A percentile compares a stretch with the other conserved stretches of the same genome.
Evolutionary conservation across 2,329 filamentous ascomycete genomes (phyloP).

Genomic region (Penicillium expansum): DNA sequence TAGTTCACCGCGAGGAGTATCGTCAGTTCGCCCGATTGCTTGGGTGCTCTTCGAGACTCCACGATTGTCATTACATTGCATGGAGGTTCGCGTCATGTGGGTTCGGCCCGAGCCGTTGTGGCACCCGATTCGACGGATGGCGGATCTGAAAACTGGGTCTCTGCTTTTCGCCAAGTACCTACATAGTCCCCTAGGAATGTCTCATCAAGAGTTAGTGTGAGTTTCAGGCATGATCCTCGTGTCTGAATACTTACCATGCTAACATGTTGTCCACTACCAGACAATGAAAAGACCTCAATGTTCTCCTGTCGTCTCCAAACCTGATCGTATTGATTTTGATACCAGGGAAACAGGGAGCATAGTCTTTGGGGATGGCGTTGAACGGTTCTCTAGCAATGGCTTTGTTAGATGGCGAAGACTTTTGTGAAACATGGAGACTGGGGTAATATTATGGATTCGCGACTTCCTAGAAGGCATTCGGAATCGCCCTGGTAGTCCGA

Average conservation of each 20-base stretch:
- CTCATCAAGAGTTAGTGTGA: background rate
- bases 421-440: background rate
- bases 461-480: background rate
- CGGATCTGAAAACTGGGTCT: background rate
- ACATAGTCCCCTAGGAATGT: too few relatives aligned
- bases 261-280: background rate
- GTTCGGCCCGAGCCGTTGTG: slow-evolving; percentile 3
- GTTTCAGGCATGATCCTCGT: background rate
- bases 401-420: background rate
- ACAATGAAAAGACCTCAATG: background rate
- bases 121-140: background rate
- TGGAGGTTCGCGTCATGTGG: background rate
- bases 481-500: background rate
- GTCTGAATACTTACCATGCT: background rate
- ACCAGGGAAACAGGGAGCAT: background rate
- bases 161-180: background rate
- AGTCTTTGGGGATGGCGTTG: background rate
- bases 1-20: too few relatives aligned
- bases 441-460: background rate
- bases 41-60: too few relatives aligned
- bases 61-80: background rate
- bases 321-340: background rate
- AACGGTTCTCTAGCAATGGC: background rate
- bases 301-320: background rate
- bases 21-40: too few relatives aligned